These are phyloP conservation scores for Xylaria hypoxylon DNA, from an alignment of 2,329 filamentous ascomycete species.

Conservation along the genomic window DNA sequence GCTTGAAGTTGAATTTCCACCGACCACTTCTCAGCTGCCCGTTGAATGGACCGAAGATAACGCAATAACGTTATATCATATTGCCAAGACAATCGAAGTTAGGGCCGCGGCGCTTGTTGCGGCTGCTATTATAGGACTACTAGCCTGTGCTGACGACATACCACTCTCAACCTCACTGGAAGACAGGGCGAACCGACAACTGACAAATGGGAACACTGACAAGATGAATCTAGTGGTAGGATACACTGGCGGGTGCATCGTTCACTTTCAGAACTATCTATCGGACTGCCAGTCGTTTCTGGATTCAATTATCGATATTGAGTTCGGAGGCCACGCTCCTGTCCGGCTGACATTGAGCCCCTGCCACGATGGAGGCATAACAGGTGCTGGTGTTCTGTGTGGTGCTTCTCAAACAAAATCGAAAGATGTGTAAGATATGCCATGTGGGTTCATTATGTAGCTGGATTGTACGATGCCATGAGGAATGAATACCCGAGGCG, in stretches of 20 bases:
- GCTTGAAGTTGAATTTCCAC: conserved; percentile 66
- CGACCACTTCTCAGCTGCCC: conserved; percentile 56
- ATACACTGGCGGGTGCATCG: conserved; percentile 83
- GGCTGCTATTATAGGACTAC: conserved; percentile 76
- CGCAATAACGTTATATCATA: conserved; percentile 70
- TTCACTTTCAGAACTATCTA: conserved; percentile 81
- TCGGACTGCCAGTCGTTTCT: conserved; percentile 76
- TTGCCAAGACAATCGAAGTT: conserved; percentile 76
- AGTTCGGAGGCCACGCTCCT: conserved; percentile 53
- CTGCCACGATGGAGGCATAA: conserved; percentile 72
- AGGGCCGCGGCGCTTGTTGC: conserved; percentile 81
- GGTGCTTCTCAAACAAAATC: conserved; percentile 56
- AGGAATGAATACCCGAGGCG: conserved; percentile 33
- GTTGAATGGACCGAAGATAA: conserved; percentile 73
- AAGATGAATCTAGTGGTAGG: conserved; percentile 75
- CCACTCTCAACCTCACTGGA: conserved; percentile 47
- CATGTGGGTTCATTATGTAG: conserved; percentile 20
- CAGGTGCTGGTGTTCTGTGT: conserved; percentile 70
- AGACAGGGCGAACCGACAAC: conserved; percentile 25
- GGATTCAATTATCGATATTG: conserved; percentile 62
- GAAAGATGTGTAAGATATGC: conserved; percentile 41
- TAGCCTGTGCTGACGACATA: conserved; percentile 77
- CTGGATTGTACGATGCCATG: conserved; percentile 31
- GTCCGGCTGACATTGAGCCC: conserved; percentile 63
- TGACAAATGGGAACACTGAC: conserved; percentile 26